These are phyloP conservation scores for Populus hybrid DNA, from an alignment of 441 rosid species.

Conservation along the genomic window DNA sequence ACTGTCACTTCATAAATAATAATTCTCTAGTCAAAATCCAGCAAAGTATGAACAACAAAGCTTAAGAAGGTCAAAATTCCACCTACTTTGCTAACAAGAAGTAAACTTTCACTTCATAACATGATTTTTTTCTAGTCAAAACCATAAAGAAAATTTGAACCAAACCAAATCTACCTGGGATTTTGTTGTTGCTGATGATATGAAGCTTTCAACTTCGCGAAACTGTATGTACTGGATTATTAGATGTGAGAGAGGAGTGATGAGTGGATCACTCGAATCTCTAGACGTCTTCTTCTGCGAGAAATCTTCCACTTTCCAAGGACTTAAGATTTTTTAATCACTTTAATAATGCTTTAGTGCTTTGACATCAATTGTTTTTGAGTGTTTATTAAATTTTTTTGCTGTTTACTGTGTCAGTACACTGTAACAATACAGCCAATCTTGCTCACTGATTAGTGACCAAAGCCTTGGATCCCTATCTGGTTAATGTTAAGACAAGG, in stretches of 20 bases:
- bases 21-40: neutral
- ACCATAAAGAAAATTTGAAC: constrained; percentile 6
- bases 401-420: constrained; percentile 19
- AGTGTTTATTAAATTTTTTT: neutral
- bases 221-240: neutral
- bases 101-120: neutral
- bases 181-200: constrained; percentile 6
- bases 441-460: neutral
- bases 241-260: constrained; percentile 9
- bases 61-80: neutral
- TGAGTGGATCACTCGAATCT: constrained; percentile 31
- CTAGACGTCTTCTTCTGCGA: constrained; percentile 28
- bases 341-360: constrained; percentile 16
- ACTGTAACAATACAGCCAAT: constrained; percentile 31
- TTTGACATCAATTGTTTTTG: constrained; percentile 30
- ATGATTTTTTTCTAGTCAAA: constrained; percentile 13
- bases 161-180: constrained; percentile 23
- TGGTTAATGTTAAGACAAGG: constrained; percentile 3
- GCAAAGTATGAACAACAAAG: neutral
- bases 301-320: constrained; percentile 46
- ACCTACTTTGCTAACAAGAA: constrained; percentile 2
- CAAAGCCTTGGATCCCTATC: constrained; percentile 4
- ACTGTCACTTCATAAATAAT: neutral
- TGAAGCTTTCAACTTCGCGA: neutral
- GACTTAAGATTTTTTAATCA: constrained; percentile 30